These are phyloP conservation scores for Xylaria bambusicola DNA, from an alignment of 495 filamentous ascomycete species.

Conservation along the genomic window DNA sequence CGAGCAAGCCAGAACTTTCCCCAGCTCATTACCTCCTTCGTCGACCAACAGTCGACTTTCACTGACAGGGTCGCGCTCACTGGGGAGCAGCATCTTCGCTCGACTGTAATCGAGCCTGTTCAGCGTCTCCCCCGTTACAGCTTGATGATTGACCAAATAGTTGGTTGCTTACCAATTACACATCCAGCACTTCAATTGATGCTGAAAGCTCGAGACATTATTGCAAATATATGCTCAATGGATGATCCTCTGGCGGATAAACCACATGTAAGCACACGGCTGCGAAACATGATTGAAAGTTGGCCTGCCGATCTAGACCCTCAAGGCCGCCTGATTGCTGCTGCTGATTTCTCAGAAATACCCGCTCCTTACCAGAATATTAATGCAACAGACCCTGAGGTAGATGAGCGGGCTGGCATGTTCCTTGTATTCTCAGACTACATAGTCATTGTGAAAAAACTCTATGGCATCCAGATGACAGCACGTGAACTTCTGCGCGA, in stretches of 20 bases:
- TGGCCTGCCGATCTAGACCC: slow-evolving; percentile 79
- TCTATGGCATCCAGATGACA: slow-evolving; percentile 58
- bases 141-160: slow-evolving; percentile 93
- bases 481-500: slow-evolving; percentile 81
- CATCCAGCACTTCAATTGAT: slow-evolving; percentile 80
- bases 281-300: slow-evolving; percentile 71
- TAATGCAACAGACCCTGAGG: slow-evolving; percentile 32
- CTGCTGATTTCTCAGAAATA: slow-evolving; percentile 79
- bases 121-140: slow-evolving; percentile 94
- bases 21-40: slow-evolving; percentile 71
- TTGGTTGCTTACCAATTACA: slow-evolving; percentile 75
- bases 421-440: slow-evolving; percentile 84
- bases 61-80: slow-evolving; percentile 74
- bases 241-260: slow-evolving; percentile 69
- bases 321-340: slow-evolving; percentile 78
- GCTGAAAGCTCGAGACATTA: slow-evolving; percentile 82
- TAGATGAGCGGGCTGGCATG: slow-evolving; percentile 59
- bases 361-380: slow-evolving; percentile 63
- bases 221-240: slow-evolving; percentile 92
- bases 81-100: slow-evolving; percentile 88
- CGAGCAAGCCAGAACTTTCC: slow-evolving; percentile 81
- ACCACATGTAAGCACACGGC: slow-evolving; percentile 66
- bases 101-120: slow-evolving; percentile 94
- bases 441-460: slow-evolving; percentile 73
- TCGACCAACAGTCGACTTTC: slow-evolving; percentile 78